phyloP scores from a whole-genome alignment of 192 early-diverging fungal genomes.

The Entophlyctis helioformis region DNA sequence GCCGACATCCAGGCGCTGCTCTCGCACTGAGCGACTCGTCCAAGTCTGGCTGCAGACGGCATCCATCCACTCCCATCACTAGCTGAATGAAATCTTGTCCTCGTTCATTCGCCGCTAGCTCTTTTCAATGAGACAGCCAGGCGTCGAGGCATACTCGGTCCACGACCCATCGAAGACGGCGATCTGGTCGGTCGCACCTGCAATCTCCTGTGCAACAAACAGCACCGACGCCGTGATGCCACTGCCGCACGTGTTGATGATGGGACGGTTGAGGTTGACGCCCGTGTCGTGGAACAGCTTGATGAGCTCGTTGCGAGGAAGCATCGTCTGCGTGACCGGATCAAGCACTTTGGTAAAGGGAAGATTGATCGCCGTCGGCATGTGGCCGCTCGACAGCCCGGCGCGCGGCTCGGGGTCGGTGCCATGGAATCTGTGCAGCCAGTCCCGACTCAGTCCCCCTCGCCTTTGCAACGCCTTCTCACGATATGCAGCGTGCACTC shows the following conservation, averaged over 20 bases:
- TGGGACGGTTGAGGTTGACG: slow-evolving; percentile 55
- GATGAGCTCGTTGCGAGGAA: slow-evolving; percentile 37
- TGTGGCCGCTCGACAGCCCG: slow-evolving; percentile 68
- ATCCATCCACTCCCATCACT: no score
- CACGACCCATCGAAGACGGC: slow-evolving; percentile 84
- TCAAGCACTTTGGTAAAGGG: slow-evolving; percentile 53
- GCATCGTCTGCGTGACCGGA: slow-evolving; percentile 28
- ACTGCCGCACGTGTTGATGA: slow-evolving; percentile 72
- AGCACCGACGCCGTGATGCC: slow-evolving; percentile 78
- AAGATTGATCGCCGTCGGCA: slow-evolving; percentile 67
- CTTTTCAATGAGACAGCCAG: slow-evolving; percentile 53
- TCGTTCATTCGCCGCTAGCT: no score
- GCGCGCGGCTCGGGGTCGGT: slow-evolving; percentile 65
- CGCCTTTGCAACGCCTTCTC: no score
- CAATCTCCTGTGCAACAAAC: slow-evolving; percentile 62
- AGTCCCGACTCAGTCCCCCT: no score
- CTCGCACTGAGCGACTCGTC: no score
- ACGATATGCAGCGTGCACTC: background rate
- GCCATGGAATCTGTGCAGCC: slow-evolving; percentile 47
- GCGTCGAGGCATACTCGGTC: slow-evolving; percentile 75
- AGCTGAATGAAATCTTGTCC: no score
- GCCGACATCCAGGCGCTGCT: slow-evolving; percentile 6
- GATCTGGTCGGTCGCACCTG: slow-evolving; percentile 45
- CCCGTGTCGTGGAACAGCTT: slow-evolving; percentile 43
- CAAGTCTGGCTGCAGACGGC: no score